Conservation (phyloP, 1,284 basidiomycete genomes). For the Marasmius fiardii region DNA sequence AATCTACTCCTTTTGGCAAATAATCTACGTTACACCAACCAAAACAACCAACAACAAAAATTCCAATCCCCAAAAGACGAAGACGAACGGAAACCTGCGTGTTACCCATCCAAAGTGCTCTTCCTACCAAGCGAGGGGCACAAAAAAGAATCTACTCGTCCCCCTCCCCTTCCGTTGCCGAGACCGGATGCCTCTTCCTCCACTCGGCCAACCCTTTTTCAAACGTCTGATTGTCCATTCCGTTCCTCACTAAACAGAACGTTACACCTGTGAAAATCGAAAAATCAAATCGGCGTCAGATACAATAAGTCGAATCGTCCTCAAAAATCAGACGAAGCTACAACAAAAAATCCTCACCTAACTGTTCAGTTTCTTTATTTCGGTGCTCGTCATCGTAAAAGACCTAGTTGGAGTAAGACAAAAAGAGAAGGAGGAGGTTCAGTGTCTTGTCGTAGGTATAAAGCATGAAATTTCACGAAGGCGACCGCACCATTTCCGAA, state of each 20-base stretch:
- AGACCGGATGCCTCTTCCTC: constrained; percentile 39
- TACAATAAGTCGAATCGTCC: background rate
- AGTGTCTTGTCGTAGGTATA: too few relatives aligned
- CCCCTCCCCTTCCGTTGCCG: constrained; percentile 10
- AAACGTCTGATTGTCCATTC: constrained; percentile 52
- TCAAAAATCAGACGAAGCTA: background rate
- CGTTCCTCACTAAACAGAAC: constrained; percentile 55
- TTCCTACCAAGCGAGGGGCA: too few relatives aligned
- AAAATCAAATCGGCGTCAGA: background rate
- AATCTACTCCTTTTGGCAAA: too few relatives aligned
- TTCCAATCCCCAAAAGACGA: too few relatives aligned
- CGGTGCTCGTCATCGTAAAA: constrained; percentile 84
- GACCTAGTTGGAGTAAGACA: constrained; percentile 40
- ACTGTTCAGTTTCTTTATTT: constrained; percentile 72
- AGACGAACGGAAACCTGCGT: too few relatives aligned
- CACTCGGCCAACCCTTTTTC: constrained; percentile 62
- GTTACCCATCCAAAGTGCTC: too few relatives aligned
- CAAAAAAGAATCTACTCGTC: background rate
- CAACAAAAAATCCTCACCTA: constrained; percentile 40
- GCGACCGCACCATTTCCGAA: constrained; percentile 70
- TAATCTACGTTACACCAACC: too few relatives aligned
- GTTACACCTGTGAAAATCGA: constrained; percentile 60
- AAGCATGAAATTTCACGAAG: too few relatives aligned
- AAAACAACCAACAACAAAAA: too few relatives aligned
- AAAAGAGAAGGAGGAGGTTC: background rate